A percentile compares a stretch with the other conserved stretches of the same genome.
Evolutionary conservation across 73 alveolate genomes (phyloP).

Genomic region (Stentor roeselii): DNA sequence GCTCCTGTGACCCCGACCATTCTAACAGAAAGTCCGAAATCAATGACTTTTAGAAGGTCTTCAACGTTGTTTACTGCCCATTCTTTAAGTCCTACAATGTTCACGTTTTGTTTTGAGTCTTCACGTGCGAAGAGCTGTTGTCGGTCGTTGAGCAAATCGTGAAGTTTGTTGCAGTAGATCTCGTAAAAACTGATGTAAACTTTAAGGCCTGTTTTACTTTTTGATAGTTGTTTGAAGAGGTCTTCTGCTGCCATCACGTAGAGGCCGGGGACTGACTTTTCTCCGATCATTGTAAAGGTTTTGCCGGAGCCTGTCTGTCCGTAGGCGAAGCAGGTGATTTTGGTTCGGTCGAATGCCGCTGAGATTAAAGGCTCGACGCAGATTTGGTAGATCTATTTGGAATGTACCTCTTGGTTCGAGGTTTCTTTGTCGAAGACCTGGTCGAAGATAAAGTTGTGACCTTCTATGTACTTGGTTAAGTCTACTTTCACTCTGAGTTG

Average conservation of each 20-base stretch:
- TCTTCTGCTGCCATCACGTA: constrained; percentile 4
- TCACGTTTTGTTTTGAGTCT: constrained; percentile 96
- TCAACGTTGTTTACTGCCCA: constrained; percentile 29
- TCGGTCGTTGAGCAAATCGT: constrained; percentile 95
- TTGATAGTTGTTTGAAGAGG: background rate
- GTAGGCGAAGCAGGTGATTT: constrained; percentile 26
- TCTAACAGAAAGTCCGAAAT: constrained; percentile 27
- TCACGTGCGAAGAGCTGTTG: constrained; percentile 90
- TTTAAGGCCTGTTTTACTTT: constrained; percentile 57
- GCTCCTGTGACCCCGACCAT: constrained; percentile 8
- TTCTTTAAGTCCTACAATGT: constrained; percentile 92
- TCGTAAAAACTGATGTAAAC: constrained; percentile 96
- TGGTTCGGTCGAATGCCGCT: background rate
- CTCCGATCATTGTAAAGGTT: constrained; percentile 30
- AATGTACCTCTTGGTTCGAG: constrained; percentile 75
- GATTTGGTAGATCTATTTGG: constrained; percentile 83
- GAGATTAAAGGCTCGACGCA: constrained; percentile 28
- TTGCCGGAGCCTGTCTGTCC: constrained; percentile 33
- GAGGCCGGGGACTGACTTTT: constrained; percentile 22
- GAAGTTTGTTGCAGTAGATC: constrained; percentile 98
- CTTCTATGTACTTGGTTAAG: constrained; percentile 95
- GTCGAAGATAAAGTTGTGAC: constrained; percentile 86
- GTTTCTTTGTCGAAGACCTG: constrained; percentile 88
- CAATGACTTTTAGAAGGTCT: constrained; percentile 4
- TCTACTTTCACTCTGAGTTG: constrained; percentile 94